phyloP scores from a whole-genome alignment of 169 alveolate genomes.

The Eimeria sp. region DNA sequence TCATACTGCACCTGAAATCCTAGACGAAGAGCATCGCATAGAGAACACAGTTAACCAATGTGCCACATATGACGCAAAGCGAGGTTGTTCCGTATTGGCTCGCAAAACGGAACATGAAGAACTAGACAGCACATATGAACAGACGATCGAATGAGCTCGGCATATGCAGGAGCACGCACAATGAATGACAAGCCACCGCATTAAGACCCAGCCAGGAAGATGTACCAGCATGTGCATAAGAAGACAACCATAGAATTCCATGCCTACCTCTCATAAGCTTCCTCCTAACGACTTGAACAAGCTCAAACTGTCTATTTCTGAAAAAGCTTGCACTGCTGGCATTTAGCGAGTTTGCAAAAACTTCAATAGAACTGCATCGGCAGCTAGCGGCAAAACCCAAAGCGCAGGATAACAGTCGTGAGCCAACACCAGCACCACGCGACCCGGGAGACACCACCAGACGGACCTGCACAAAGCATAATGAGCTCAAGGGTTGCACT shows the following conservation, averaged over 20 bases:
- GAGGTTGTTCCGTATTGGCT: neutral
- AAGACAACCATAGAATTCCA: neutral
- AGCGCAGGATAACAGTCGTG: conserved; percentile 44
- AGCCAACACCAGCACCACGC: conserved; percentile 71
- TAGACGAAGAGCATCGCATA: too few relatives aligned
- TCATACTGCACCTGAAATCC: neutral
- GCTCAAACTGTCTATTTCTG: conserved; percentile 69
- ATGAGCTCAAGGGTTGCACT: neutral
- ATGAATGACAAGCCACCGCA: neutral
- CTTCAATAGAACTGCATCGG: conserved; percentile 69
- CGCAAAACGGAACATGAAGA: neutral
- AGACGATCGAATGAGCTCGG: neutral
- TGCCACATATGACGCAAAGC: neutral
- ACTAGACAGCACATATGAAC: neutral
- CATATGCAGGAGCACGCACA: neutral
- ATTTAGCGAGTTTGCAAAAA: conserved; percentile 39
- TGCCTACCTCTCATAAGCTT: conserved; percentile 63
- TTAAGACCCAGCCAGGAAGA: neutral
- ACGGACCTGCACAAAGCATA: conserved; percentile 31
- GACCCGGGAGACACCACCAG: conserved; percentile 62
- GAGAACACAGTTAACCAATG: neutral
- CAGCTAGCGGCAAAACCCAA: conserved; percentile 71
- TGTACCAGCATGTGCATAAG: neutral
- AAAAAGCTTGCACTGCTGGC: conserved; percentile 73
- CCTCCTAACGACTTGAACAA: conserved; percentile 65